Evolutionary conservation across 202 grass and related monocot species (phyloP), one percentile per base, ranked within the genome.

Genomic region (Thinopyrum obtusiflorum): DNA sequence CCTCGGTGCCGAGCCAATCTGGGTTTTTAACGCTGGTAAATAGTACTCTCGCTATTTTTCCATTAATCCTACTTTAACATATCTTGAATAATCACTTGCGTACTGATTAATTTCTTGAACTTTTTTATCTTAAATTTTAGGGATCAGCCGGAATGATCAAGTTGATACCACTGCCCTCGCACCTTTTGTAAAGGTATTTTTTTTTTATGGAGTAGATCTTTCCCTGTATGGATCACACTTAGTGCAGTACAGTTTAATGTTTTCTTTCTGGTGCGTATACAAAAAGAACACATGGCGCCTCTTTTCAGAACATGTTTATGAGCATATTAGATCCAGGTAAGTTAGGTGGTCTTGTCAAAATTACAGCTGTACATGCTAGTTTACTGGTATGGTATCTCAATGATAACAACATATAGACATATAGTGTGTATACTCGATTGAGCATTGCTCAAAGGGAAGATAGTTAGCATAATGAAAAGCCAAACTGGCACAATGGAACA

Each of bases 11-110:
- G 21, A 40, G 18, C 91, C 89, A 23, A 79, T 93, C 18, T 93
- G 91, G 91, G 91, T 97, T 29, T 84, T 94, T 18, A 94, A 94
- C 49, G 88, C 82, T 88, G 90, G 93, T 93, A 91, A 61, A 17
- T 32, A 66, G 11, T 39, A 76, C 71, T 65, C 66, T 74, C 27
- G 4, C 18, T 61, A 13, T 5, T n/a, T 77, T 21, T 57, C 1
- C 6, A 29, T 31, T 68, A 65, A 46, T 20, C 37, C 0, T 20
- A 33, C 44, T 46, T 40, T 68, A 68, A 20, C 21, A 27, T 35
- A 29, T 23, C 1, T 63, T 49, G 36, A 3, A 33, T 35, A 4
- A 40, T 73, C 9, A 78, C 40, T 77, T 82, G 27, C 40, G 14
- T 65, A 37, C 11, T 11, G 35, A 7, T 77, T 88, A 32, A 68